These are phyloP conservation scores for Hagleromyces aurorensis DNA, from an alignment of 805 yeast species.

Conservation along the genomic window DNA sequence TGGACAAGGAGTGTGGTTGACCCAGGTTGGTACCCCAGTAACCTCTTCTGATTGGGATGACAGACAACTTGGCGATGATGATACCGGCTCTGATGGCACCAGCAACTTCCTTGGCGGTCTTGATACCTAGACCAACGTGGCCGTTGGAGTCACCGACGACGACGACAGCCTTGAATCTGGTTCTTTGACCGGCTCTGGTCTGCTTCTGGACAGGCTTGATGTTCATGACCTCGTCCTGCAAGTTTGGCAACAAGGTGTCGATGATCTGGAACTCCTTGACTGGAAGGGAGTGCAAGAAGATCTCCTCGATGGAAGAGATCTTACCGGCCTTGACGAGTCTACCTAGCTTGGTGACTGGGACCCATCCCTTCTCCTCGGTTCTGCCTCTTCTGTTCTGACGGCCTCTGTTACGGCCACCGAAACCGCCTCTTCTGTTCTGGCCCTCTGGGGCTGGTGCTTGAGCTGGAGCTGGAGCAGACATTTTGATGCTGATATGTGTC, in stretches of 20 bases:
- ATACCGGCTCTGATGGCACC: slow-evolving; percentile 99
- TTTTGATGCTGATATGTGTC: slow-evolving; percentile 30
- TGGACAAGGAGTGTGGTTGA: slow-evolving; percentile 97
- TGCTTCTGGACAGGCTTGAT: slow-evolving; percentile 99
- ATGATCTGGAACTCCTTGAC: slow-evolving; percentile 99
- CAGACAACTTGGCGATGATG: slow-evolving; percentile 96
- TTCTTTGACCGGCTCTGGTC: slow-evolving; percentile 99
- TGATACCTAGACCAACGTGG: slow-evolving; percentile 99
- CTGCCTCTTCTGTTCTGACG: too few species aligned
- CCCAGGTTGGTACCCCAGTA: slow-evolving; percentile 99
- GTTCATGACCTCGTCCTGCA: slow-evolving; percentile 99
- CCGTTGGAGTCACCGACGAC: slow-evolving; percentile 99
- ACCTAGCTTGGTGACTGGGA: slow-evolving; percentile 99
- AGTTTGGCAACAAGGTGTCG: slow-evolving; percentile 90
- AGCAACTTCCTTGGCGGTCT: slow-evolving; percentile 99
- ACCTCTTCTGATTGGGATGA: slow-evolving; percentile 99
- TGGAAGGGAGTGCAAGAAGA: slow-evolving; percentile 98
- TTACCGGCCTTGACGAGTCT: slow-evolving; percentile 99
- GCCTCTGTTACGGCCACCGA: slow-evolving; percentile 73
- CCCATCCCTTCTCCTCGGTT: slow-evolving; percentile 98
- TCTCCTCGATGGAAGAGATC: slow-evolving; percentile 93
- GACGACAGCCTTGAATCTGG: slow-evolving; percentile 99
- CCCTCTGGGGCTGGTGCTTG: slow-evolving; percentile 19
- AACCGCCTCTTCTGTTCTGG: slow-evolving; percentile 51
- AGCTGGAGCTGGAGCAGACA: slow-evolving; percentile 38